phyloP scores from a whole-genome alignment of 352 stramenopile species.

The Globisporangium emineosum region DNA sequence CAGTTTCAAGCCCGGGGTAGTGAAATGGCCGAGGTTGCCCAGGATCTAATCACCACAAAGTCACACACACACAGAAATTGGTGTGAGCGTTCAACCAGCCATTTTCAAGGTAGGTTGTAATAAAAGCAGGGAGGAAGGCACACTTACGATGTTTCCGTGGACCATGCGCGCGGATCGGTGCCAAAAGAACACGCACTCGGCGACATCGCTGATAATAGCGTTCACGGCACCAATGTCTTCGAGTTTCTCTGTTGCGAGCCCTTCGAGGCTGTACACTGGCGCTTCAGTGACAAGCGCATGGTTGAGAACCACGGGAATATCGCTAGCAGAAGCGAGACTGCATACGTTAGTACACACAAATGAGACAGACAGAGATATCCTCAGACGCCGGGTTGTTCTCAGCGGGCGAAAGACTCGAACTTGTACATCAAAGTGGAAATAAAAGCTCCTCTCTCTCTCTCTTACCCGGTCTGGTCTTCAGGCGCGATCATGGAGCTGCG shows the following conservation, averaged over 20 bases:
- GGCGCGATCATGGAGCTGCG: conserved; percentile 28
- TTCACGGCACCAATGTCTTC: conserved; percentile 28
- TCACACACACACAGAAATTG: background rate
- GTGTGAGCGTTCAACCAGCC: background rate
- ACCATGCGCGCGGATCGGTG: conserved; percentile 45
- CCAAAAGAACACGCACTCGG: conserved; percentile 55
- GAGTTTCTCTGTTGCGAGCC: conserved; percentile 29
- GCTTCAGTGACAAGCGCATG: conserved; percentile 54
- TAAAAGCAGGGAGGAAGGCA: background rate
- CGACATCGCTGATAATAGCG: conserved; percentile 37
- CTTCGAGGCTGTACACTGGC: conserved; percentile 48
- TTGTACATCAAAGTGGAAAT: no score
- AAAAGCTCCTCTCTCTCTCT: background rate
- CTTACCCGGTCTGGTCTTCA: conserved; percentile 58
- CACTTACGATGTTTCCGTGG: conserved; percentile 65
- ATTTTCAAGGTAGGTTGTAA: background rate
- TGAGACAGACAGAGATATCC: background rate
- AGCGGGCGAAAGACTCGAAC: background rate
- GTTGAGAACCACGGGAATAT: conserved; percentile 44
- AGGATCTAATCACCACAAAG: conserved; percentile 22
- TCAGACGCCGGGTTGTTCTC: background rate
- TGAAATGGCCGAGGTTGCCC: conserved; percentile 46
- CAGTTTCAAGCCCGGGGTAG: conserved; percentile 33
- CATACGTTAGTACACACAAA: conserved; percentile 22
- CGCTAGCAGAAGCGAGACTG: conserved; percentile 26